Base-by-base conservation (phyloP, 495 filamentous ascomycete species). In the Hypoxylon lenormandii region DNA sequence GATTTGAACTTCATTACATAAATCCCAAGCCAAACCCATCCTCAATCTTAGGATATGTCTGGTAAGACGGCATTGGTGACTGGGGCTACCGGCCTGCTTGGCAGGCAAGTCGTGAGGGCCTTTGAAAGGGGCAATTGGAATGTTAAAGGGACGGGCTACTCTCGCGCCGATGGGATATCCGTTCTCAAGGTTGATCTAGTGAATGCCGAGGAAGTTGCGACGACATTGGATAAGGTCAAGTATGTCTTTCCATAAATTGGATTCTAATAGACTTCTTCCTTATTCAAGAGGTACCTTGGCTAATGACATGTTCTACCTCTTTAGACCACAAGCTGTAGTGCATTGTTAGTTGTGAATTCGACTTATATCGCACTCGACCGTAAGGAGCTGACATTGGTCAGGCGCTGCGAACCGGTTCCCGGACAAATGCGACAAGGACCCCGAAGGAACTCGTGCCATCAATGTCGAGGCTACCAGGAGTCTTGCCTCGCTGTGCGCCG, bases 361-460 rank as follows among this genome's bases (percentile, higher is more conserved):
- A 13, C 23, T 19, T 1, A 12, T 45, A 15, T 10, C 16, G 0
- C 3, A 47, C 4, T 64, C 18, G 2, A 11, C 37, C 37, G 13
- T 36, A 11, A 18, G 7, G 16, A 52, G 26, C 59, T 72, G 42
- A 67, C 21, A 15, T 23, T 51, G 2, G 53, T 37, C 66, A 94
- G 89, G 92, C 78, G 94, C 94, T 28, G 94, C 94, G n/a, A 93
- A 97, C 66, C 89, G 92, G 64, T 95, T 88, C 69, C 94, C 94
- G 1, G 93, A 97, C 69, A 88, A 89, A 71, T 93, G 91, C 75
- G 90, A 92, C 64, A 82, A 86, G 47, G 87, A 97, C 71, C 93
- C 93, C 19, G 86, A 88, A 40, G 89, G 88, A 63, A 91, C 92
- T 0, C 86, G 87, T 59, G 84, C 80, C 33, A 79, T 97, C 65